Percentiles rank a stretch among this genome's conserved stretches.
Evolutionary conservation across 1,139 yeast genomes (phyloP).

Genomic region (Zygotorulaspora mrakii): DNA sequence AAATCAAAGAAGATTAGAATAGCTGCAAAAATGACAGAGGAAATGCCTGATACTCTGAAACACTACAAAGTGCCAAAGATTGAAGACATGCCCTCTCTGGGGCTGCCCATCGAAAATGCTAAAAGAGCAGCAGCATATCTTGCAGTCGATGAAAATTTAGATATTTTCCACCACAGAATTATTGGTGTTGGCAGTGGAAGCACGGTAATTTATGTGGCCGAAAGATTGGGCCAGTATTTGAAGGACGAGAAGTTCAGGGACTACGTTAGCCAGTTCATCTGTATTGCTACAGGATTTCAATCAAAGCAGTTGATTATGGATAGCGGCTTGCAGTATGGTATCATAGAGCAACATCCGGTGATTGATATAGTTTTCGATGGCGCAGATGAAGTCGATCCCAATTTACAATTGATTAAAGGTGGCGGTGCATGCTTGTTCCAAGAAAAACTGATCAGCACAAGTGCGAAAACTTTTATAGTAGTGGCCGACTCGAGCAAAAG

Average conservation of each 20-base stretch:
- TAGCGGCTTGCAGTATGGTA: conserved; percentile 74
- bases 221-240: conserved; percentile 61
- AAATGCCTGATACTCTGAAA: conserved; percentile 3
- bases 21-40: conserved; percentile 1
- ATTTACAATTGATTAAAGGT: conserved; percentile 87
- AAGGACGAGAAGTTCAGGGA: conserved; percentile 38
- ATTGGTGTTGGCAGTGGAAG: conserved; percentile 97
- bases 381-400: conserved; percentile 89
- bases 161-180: conserved; percentile 61
- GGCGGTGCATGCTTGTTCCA: conserved; percentile 98
- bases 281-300: conserved; percentile 97
- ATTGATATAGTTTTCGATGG: conserved; percentile 96
- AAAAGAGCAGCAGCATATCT: conserved; percentile 84
- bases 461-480: conserved; percentile 71
- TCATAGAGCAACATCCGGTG: conserved; percentile 74
- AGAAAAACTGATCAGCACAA: conserved; percentile 87
- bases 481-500: conserved; percentile 92
- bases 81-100: conserved; percentile 27
- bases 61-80: conserved; percentile 17
- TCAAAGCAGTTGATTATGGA: conserved; percentile 79
- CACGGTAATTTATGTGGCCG: conserved; percentile 94
- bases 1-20: neutral
- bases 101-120: conserved; percentile 40
- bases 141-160: conserved; percentile 86
- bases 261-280: conserved; percentile 53